Evolutionary conservation across 768 basidiomycete species (phyloP).

Genomic region (Trametes cingulata): DNA sequence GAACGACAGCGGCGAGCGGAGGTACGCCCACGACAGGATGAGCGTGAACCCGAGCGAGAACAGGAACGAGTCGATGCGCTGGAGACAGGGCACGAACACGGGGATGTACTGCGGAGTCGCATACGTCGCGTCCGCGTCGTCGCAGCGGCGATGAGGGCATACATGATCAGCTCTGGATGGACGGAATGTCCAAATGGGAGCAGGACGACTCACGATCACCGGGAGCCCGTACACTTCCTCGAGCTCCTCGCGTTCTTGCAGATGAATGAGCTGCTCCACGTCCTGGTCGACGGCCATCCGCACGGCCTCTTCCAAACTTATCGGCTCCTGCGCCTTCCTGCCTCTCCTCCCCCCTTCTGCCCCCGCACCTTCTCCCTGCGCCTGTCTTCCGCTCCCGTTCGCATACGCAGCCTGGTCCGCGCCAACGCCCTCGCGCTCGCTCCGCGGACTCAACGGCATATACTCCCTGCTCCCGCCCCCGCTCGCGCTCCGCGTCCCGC

Average conservation of each 20-base stretch:
- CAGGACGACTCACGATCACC: slow-evolving; percentile 58
- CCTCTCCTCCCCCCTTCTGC: not conserved
- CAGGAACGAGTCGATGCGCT: slow-evolving; percentile 72
- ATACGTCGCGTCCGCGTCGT: too few relatives aligned
- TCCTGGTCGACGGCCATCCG: slow-evolving; percentile 58
- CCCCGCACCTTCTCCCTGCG: not conserved
- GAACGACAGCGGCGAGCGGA: slow-evolving; percentile 50
- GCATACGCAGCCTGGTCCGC: not conserved
- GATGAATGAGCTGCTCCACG: slow-evolving; percentile 60
- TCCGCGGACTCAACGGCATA: slow-evolving; percentile 21
- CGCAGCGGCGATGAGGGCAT: not conserved
- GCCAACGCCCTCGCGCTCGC: not conserved
- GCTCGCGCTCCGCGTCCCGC: slow-evolving; percentile 21
- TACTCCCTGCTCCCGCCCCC: slow-evolving; percentile 19
- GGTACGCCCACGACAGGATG: slow-evolving; percentile 59
- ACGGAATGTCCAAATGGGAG: not conserved
- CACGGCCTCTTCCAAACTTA: slow-evolving; percentile 29
- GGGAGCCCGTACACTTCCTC: slow-evolving; percentile 83
- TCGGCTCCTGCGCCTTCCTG: slow-evolving; percentile 5
- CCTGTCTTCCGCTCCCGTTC: not conserved
- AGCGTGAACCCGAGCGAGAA: slow-evolving; percentile 69
- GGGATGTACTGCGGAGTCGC: slow-evolving; percentile 60
- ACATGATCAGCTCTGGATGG: not conserved
- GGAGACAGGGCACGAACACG: slow-evolving; percentile 74
- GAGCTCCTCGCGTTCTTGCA: slow-evolving; percentile 72